phyloP scores from a whole-genome alignment of 768 basidiomycete genomes.

The Thelephora aurantiotincta region DNA sequence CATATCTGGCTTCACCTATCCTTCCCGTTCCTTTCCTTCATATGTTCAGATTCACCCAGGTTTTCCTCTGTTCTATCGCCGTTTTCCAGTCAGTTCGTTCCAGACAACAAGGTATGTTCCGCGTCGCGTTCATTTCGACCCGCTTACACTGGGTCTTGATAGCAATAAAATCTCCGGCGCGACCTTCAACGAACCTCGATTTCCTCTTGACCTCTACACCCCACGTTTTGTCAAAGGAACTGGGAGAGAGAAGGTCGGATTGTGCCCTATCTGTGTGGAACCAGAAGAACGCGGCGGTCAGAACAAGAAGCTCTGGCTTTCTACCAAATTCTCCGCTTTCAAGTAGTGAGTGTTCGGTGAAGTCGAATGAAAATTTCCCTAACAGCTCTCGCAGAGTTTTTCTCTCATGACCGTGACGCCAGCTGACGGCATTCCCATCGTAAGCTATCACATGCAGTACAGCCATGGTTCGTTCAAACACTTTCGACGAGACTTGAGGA shows the following conservation, averaged over 20 bases:
- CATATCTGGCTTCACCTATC: slow-evolving; percentile 7
- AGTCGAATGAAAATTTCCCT: not conserved
- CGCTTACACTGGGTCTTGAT: not conserved
- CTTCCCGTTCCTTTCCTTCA: slow-evolving; percentile 37
- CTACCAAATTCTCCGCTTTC: slow-evolving; percentile 71
- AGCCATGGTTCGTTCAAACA: slow-evolving; percentile 36
- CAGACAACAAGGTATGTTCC: slow-evolving; percentile 23
- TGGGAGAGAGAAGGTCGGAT: slow-evolving; percentile 50
- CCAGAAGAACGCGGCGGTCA: slow-evolving; percentile 43
- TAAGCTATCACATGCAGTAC: slow-evolving; percentile 76
- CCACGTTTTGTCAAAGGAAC: slow-evolving; percentile 64
- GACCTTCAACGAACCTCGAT: slow-evolving; percentile 44
- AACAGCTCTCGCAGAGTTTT: slow-evolving; percentile 1
- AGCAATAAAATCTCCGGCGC: slow-evolving; percentile 21
- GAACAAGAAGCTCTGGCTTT: slow-evolving; percentile 52
- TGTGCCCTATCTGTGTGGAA: slow-evolving; percentile 71
- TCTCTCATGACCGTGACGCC: not conserved
- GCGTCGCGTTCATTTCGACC: slow-evolving; percentile 19
- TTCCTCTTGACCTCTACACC: slow-evolving; percentile 57
- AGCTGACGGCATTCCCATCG: no score
- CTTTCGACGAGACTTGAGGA: not conserved
- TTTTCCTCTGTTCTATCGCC: slow-evolving; percentile 55
- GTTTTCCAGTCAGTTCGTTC: slow-evolving; percentile 53
- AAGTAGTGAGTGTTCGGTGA: slow-evolving; percentile 42
- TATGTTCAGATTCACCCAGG: slow-evolving; percentile 28